A percentile compares a stretch with the other conserved stretches of the same genome.
Evolutionary conservation across 2,329 filamentous ascomycete species (phyloP).

Genomic region (Hymenoscyphus infarciens): DNA sequence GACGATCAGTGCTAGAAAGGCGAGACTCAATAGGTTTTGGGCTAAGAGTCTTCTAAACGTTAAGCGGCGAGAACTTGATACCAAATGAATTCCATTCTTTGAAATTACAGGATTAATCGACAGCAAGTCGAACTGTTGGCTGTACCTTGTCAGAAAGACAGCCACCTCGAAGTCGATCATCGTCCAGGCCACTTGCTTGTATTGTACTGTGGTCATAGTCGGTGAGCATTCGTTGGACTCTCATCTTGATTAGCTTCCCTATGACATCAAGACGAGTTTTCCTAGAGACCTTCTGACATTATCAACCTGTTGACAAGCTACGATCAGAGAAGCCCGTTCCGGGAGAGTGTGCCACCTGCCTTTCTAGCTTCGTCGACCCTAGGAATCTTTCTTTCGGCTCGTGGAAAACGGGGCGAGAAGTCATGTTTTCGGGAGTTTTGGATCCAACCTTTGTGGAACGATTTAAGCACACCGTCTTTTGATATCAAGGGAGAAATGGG

Average conservation of each 20-base stretch:
- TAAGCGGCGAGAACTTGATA: not conserved
- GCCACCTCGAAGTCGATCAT: not conserved
- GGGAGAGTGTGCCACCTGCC: not conserved
- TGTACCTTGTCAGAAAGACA: not conserved
- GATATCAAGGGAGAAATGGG: not conserved
- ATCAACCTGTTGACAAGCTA: not conserved
- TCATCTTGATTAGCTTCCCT: not conserved
- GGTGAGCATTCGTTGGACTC: not conserved
- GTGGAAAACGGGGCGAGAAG: not conserved
- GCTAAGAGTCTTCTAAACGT: not conserved
- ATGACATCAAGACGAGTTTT: not conserved
- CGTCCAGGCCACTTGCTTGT: not conserved
- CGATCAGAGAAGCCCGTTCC: not conserved
- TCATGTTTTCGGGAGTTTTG: not conserved
- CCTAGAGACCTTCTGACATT: not conserved
- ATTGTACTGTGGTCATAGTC: not conserved
- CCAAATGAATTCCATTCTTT: not conserved
- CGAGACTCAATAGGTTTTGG: not conserved
- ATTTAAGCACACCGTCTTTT: not conserved
- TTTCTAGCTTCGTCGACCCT: not conserved
- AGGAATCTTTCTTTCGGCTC: not conserved
- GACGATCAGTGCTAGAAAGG: not conserved
- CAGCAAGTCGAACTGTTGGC: not conserved
- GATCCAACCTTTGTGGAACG: not conserved
- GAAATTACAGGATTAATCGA: not conserved